Conservation (phyloP, 306 rosid genomes). For the Trifolium fragiferum region DNA sequence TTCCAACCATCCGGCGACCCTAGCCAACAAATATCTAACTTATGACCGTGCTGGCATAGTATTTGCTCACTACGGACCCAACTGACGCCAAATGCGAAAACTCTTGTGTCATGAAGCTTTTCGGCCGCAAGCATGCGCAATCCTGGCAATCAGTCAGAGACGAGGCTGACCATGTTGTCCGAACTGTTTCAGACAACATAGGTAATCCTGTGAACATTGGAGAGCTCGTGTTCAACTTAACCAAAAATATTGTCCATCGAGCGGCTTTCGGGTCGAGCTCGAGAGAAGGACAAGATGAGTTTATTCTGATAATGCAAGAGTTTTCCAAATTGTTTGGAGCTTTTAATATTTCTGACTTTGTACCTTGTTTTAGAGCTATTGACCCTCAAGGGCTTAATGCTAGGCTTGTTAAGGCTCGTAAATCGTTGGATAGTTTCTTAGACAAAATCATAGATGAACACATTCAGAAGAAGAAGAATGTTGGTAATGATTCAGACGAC, state of each 20-base stretch:
- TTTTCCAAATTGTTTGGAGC: slow-evolving; percentile 88
- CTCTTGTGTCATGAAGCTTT: slow-evolving; percentile 86
- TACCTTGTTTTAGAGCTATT: slow-evolving; percentile 60
- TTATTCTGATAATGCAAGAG: slow-evolving; percentile 74
- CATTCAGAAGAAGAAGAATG: slow-evolving; percentile 46
- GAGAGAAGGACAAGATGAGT: slow-evolving; percentile 73
- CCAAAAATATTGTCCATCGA: slow-evolving; percentile 65
- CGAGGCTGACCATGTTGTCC: slow-evolving; percentile 62
- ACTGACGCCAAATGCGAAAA: slow-evolving; percentile 92
- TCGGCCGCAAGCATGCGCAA: slow-evolving; percentile 81
- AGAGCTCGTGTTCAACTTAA: slow-evolving; percentile 64
- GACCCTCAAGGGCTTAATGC: slow-evolving; percentile 73
- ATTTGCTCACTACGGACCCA: slow-evolving; percentile 89
- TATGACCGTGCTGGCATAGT: slow-evolving; percentile 94
- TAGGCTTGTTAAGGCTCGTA: slow-evolving; percentile 66
- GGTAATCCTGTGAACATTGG: slow-evolving; percentile 66
- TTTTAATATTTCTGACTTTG: slow-evolving; percentile 75
- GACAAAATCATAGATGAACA: slow-evolving; percentile 76
- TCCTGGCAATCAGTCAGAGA: slow-evolving; percentile 82
- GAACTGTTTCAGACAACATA: slow-evolving; percentile 20
- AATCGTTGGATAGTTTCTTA: slow-evolving; percentile 61
- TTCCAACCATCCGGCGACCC: slow-evolving; percentile 81
- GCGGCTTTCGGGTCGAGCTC: slow-evolving; percentile 80
- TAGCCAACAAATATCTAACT: slow-evolving; percentile 81
- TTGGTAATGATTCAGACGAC: slow-evolving; percentile 48